These are phyloP conservation scores for Lithospermum erythrorhizon DNA, from an alignment of 257 asterid species.

Conservation along the genomic window DNA sequence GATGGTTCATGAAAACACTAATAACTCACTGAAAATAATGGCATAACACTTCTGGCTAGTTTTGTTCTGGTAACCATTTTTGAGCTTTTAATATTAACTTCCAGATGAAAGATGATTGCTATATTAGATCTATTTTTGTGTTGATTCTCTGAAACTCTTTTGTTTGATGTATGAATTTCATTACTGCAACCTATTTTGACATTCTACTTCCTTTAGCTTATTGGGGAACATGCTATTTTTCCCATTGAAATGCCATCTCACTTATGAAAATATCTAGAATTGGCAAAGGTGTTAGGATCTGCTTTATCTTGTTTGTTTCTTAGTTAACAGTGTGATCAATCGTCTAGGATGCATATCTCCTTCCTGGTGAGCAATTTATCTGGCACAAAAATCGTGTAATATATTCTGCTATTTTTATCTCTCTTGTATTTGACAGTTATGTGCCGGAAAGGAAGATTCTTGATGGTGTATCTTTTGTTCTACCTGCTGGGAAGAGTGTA, in stretches of 20 bases:
- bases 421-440: slow-evolving; percentile 36
- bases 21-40: neutral
- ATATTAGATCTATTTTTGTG: too few species aligned
- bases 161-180: too few species aligned
- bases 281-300: neutral
- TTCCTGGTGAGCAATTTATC: neutral
- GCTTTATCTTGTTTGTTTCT: too few species aligned
- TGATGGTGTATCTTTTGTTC: slow-evolving; percentile 74
- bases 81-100: too few species aligned
- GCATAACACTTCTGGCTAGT: neutral
- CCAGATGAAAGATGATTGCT: too few species aligned
- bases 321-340: too few species aligned
- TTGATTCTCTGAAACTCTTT: too few species aligned
- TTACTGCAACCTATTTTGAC: too few species aligned
- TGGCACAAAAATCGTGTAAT: neutral
- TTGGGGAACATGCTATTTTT: neutral
- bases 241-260: neutral
- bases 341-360: neutral
- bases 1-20: neutral
- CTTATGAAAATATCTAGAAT: neutral
- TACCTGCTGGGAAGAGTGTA: slow-evolving; percentile 96
- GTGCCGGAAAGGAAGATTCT: slow-evolving; percentile 85
- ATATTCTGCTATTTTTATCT: slow-evolving; percentile 3
- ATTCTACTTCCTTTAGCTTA: too few species aligned
- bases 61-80: too few species aligned